phyloP scores from a whole-genome alignment of 2,329 filamentous ascomycete genomes.

The Chaetothyriales sp. region DNA sequence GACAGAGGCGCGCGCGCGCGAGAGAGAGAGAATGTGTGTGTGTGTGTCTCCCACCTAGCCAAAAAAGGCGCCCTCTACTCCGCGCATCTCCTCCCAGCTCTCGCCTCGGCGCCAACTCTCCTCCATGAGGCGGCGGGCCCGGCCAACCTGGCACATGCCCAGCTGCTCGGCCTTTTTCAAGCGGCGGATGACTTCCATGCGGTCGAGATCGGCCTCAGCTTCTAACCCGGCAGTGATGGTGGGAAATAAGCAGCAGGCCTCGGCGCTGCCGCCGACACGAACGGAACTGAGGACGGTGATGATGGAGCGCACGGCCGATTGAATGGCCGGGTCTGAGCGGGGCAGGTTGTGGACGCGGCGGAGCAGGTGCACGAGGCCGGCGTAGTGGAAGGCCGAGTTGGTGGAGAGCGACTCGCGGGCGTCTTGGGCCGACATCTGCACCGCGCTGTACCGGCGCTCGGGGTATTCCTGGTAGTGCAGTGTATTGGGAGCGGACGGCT shows the following conservation, averaged over 20 bases:
- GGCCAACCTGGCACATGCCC: constrained; percentile 60
- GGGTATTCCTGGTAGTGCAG: background rate
- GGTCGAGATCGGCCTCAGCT: constrained; percentile 42
- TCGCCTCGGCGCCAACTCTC: constrained; percentile 53
- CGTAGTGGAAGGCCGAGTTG: constrained; percentile 69
- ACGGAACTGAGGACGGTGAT: constrained; percentile 50
- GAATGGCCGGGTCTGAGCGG: constrained; percentile 46
- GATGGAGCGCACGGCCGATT: constrained; percentile 49
- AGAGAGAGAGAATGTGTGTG: background rate
- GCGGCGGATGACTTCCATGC: constrained; percentile 49
- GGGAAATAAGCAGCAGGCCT: constrained; percentile 63
- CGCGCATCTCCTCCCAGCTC: constrained; percentile 50
- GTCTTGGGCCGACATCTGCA: constrained; percentile 45
- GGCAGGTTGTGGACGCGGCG: constrained; percentile 56
- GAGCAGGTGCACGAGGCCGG: constrained; percentile 61
- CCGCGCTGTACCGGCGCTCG: constrained; percentile 21
- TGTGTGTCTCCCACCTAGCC: constrained; percentile 31
- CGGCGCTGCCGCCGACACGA: constrained; percentile 52
- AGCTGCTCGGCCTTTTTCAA: constrained; percentile 56
- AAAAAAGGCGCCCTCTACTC: constrained; percentile 49
- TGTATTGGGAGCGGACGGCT: background rate
- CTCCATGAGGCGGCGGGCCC: constrained; percentile 53
- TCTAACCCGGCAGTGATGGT: constrained; percentile 76
- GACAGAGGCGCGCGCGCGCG: too few species aligned
- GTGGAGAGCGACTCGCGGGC: constrained; percentile 53